Base-by-base conservation (phyloP, 768 basidiomycete species). In the Tricholoma sp. region DNA sequence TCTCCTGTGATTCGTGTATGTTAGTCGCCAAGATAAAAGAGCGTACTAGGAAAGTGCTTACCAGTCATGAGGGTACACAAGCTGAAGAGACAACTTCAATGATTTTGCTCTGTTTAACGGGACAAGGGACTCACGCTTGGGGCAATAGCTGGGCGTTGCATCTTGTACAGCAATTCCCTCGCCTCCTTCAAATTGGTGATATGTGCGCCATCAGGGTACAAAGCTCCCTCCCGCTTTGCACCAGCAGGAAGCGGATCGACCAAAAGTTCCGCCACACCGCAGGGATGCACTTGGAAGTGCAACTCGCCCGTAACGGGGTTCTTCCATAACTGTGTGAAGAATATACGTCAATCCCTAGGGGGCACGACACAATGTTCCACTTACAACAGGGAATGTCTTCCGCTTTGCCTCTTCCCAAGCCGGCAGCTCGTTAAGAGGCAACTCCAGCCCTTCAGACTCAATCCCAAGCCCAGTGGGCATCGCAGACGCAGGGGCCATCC, bases 1-100 rank as follows among this genome's bases (percentile, higher is more conserved):
- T 41, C 60, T 67, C 77, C 75, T 77, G 46, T 1, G 37, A 16
- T n/a, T 43, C 19, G 52, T 24, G 22, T 14, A 14, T 4, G 3
- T 54, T 57, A 56, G 31, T 16, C 31, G n/a, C 21, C 41, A 41
- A 45, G 18, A 37, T 7, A 34, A 19, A 10, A 45, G 24, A 24
- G 24, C 29, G 43, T 39, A 21, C n/a, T n/a, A 19, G 41, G 47
- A 12, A 50, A 24, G 31, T 14, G 63, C 71, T 62, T 57, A 80
- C 92, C 94, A 95, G 64, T 94, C 89, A 64, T 94, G 92, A 0
- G 91, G 86, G 70, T 95, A 96, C 31, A 96, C 85, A 24, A 91
- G 76, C 83, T 89, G 61, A 21, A 52, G 41, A 29, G 14, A 29
- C 3, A 27, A 31, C 27, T n/a, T 24, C 14, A 18, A 31, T 29